Base-by-base conservation (phyloP, 176 grass and related monocot species). In the Oryza australiensis region DNA sequence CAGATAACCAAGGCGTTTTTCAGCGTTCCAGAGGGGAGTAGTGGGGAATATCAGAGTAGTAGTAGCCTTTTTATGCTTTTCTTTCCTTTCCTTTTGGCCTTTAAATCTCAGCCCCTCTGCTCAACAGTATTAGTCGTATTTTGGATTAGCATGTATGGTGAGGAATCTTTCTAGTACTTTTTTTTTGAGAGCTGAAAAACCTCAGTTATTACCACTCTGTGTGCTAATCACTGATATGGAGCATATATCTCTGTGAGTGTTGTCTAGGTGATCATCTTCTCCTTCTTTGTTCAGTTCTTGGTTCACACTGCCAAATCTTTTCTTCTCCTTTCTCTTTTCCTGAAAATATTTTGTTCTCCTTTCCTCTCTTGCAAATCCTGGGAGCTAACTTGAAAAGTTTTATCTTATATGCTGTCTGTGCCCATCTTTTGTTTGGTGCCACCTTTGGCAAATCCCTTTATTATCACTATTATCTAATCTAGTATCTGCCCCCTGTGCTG, bases 391-490 rank as follows among this genome's bases (percentile, higher is more conserved):
- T 46, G 66, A 79, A 86, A 85, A 57, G 30, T 33, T 34, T 7
- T 45, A 0, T 81, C 51, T 64, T 51, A 68, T 87, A 49, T 84
- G 51, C 51, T 55, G 49, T 53, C 49, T 55, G 18, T 22, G 51
- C 51, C 68, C 35, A 29, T 16, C 22, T 74, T 59, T 66, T 51
- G 41, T 57, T 60, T 26, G 30, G 20, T 65, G 77, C 64, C 65
- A 85, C 33, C 72, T 89, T 85, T 65, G 13, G 71, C 55, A 59
- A 45, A 64, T 28, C 37, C 66, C 85, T 71, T 87, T 84, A 87
- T 83, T 84, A 55, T 46, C 45, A 55, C 14, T n/a, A 18, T 55
- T n/a, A 55, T 55, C 51, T 22, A 62, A 62, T 33, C 46, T 78
- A 40, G 38, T 40, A 64, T 38, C 71, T 76, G 85, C 46, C 74